Evolutionary conservation across 768 basidiomycete genomes (phyloP), one percentile per base, ranked within the genome.

Genomic region (button mushroom (Agaricus bisporus)): DNA sequence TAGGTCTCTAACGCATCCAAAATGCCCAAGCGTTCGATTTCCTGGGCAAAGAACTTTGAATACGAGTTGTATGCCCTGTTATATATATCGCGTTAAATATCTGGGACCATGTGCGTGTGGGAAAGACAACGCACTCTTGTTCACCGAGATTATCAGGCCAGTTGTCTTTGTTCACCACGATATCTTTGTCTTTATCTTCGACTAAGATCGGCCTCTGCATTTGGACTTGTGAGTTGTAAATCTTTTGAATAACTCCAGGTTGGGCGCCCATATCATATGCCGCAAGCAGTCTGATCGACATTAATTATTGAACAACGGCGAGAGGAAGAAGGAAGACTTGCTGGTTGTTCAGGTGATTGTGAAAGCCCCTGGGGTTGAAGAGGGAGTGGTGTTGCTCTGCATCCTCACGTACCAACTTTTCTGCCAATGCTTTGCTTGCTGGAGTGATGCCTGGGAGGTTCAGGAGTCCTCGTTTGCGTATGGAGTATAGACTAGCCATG

Each of bases 291-390:
- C 81, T 83, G 22, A n/a, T 18, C 37, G n/a, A 35, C 17, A 43
- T 43, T 20, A 39, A 15, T 39, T 9, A 39, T n/a, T 36, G 35
- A 36, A 36, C 35, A 36, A 36, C 5, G 35, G 12, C 17, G 38
- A 15, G 17, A n/a, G 17, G 15, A 15, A 1, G 41, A 48, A 41
- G 11, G 17, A 11, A 47, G 29, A 59, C 76, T 64, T 48, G 82
- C 81, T 83, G 81, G 59, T 84, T 81, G 58, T 74, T 76, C 12
- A 80, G 63, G 62, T 84, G 82, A 61, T 82, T 82, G 59, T 84
- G 81, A 26, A 82, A 69, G 2, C 68, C 65, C 3, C 60, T 36
- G 15, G 61, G 48, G 10, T 70, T 64, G 58, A 73, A 80, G 60
- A 73, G 76, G 60, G 80, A 80, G 56, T 83, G 81, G 55, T 81